Conservation (phyloP, 1,284 basidiomycete genomes). For the Ustilago hordei region DNA sequence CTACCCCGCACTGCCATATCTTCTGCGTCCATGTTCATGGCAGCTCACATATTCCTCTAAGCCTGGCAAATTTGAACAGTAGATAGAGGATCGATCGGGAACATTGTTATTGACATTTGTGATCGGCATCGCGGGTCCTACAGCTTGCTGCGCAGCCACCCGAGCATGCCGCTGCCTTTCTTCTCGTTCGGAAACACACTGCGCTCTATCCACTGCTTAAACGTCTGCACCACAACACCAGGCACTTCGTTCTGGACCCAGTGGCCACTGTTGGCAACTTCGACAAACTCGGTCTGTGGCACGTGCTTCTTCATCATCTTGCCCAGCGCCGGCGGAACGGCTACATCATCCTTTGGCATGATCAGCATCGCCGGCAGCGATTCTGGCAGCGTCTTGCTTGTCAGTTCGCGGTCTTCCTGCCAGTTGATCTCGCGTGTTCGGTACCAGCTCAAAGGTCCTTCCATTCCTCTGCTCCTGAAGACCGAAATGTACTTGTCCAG, state of each 20-base stretch:
- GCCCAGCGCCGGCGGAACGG: constrained; percentile 46
- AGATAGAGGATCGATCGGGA: neutral
- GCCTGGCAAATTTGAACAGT: no score
- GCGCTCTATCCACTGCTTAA: constrained; percentile 51
- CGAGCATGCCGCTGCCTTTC: constrained; percentile 34
- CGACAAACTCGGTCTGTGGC: constrained; percentile 41
- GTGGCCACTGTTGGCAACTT: constrained; percentile 41
- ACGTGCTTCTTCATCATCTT: constrained; percentile 50
- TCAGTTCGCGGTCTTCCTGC: constrained; percentile 45
- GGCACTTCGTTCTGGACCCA: constrained; percentile 55
- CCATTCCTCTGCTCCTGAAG: constrained; percentile 56
- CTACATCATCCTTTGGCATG: constrained; percentile 47
- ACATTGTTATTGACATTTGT: neutral
- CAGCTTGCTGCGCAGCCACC: constrained; percentile 1
- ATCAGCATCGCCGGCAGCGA: constrained; percentile 48
- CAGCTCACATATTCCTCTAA: no score
- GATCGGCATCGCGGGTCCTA: no score
- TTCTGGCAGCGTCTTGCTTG: constrained; percentile 38
- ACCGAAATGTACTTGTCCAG: constrained; percentile 37
- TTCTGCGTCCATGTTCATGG: constrained; percentile 2
- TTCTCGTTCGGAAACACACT: constrained; percentile 47
- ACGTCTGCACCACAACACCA: constrained; percentile 31
- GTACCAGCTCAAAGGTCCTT: constrained; percentile 63
- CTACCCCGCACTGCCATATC: neutral
- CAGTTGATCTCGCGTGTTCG: constrained; percentile 56